Percentiles rank a stretch among this genome's conserved stretches.
phyloP scores from a whole-genome alignment of 495 filamentous ascomycete species.

The Umbilicaria muhlenbergii region DNA sequence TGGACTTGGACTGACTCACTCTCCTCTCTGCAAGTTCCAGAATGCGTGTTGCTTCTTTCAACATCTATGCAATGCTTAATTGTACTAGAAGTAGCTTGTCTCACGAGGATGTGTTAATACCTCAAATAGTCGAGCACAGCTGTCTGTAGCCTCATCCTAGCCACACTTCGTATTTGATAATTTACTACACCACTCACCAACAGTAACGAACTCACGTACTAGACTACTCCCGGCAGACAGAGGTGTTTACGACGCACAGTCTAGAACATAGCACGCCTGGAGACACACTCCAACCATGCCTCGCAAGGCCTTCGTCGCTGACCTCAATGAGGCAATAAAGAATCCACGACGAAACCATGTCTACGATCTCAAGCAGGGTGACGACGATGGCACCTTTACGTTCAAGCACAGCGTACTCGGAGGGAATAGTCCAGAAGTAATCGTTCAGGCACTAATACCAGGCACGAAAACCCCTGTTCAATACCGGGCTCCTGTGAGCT shows the following conservation, averaged over 20 bases:
- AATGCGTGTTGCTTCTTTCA: conserved; percentile 5
- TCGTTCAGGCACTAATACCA: conserved; percentile 37
- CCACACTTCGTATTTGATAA: background rate
- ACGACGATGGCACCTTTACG: conserved; percentile 45
- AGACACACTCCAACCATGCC: conserved; percentile 28
- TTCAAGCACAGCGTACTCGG: conserved; percentile 30
- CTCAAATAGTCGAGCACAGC: background rate
- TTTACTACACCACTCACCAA: background rate
- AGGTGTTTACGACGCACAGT: background rate
- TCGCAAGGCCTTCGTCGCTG: conserved; percentile 34
- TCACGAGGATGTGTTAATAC: background rate
- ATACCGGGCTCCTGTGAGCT: conserved; percentile 2
- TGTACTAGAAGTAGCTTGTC: background rate
- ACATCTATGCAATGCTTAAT: conserved; percentile 5
- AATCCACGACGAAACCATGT: conserved; percentile 23
- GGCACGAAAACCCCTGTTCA: conserved; percentile 22
- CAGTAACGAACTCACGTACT: background rate
- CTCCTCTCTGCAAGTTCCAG: background rate
- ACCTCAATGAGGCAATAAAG: conserved; percentile 28
- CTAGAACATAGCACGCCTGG: conserved; percentile 4
- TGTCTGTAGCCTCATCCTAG: background rate
- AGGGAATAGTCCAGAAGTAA: conserved; percentile 16
- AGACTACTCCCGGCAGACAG: conserved; percentile 1
- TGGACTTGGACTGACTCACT: no score
- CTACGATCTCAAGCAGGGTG: conserved; percentile 33